Base-by-base conservation (phyloP, 495 filamentous ascomycete genomes). In the Amphirosellinia nigrospora region DNA sequence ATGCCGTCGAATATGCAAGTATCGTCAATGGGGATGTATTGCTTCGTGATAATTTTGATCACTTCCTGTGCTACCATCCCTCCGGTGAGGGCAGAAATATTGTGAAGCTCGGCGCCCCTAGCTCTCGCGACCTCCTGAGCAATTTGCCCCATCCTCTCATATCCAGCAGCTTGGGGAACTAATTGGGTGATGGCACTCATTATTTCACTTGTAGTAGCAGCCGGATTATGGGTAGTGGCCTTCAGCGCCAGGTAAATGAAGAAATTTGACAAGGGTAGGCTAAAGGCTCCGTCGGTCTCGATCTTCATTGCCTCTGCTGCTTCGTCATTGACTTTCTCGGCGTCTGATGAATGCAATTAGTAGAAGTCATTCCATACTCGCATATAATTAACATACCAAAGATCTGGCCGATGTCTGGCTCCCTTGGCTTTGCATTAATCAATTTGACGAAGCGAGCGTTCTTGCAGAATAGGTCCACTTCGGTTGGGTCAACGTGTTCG, bases 1-100 rank as follows among this genome's bases (percentile, higher is more conserved):
- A 97, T 90, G 55, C 96, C 96, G 83, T 98, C 94, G 77, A 96
- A 97, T 65, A 98, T 84, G 78, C 93, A 95, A 11, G 92, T 95
- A 79, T 97, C 96, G 75, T 98, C 94, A 65, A 97, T 88, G 21
- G 96, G 96, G 15, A 97, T 87, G 83, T 99, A 99, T 85, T 99
- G 96, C 79, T 93, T 90, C 59, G 96, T 99, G 70, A 98, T 86
- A 34, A 97, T 90, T 85, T 99, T 99, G 78, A 98, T 94, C 36
- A 93, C 87, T 83, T 99, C 96, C 81, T 99, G 96, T 36, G 94
- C 93, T 30, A 96, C 91, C 81, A 99, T 90, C 0, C 96, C 96
- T 23, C 96, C 96, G 9, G 91, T 92, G 58, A 98, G 79, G 30
- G 94, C 90, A n/a, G 94, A 90, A 61, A 97, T 92, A 78, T 98